Evolutionary conservation across 2,329 filamentous ascomycete species (phyloP), one percentile per base, ranked within the genome.

Genomic region (Akanthomyces dipterigenus): DNA sequence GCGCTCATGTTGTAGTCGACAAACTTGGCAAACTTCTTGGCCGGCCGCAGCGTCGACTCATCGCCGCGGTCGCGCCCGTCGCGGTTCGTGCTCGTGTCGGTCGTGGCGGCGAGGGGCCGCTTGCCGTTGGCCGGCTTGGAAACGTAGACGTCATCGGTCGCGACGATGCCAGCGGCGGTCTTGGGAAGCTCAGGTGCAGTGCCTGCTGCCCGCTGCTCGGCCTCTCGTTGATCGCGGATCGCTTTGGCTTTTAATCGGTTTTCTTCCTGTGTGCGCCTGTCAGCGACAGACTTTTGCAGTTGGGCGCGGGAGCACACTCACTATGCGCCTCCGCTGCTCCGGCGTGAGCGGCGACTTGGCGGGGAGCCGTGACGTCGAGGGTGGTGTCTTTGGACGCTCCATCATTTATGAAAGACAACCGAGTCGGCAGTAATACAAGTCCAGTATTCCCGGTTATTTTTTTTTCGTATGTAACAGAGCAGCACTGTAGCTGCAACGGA

Each of bases 1-100:
- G 93, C 89, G 71, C 90, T 93, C 76, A 99, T 95, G 74, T 99
- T 95, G 77, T 97, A 98, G 71, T 99, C 95, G 70, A 99, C 93
- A 72, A 89, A 98, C 73, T 95, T 93, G 63, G 90, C 86, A 67
- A 98, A 97, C 70, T 96, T 97, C 69, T 87, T 85, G 51, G 91
- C 90, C 0, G 93, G 88, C 60, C 86, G 87, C 55, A 96, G 87
- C 48, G 73, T 63, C 72, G 70, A 78, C 18, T 79, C 78, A 65
- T 82, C 76, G 67, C 70, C 72, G 67, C 70, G 72, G 66, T 75
- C 76, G 54, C 85, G 81, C 5, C 85, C 89, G 80, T 95, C 88
- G 68, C 91, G 88, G 69, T 85, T 84, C 36, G 82, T 90, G 14
- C 81, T 75, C 1, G 83, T 83, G 0, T 78, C 71, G 57, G 62